Conservation (phyloP, 2,329 filamentous ascomycete genomes). For the Fonsecaea multimorphosa region DNA sequence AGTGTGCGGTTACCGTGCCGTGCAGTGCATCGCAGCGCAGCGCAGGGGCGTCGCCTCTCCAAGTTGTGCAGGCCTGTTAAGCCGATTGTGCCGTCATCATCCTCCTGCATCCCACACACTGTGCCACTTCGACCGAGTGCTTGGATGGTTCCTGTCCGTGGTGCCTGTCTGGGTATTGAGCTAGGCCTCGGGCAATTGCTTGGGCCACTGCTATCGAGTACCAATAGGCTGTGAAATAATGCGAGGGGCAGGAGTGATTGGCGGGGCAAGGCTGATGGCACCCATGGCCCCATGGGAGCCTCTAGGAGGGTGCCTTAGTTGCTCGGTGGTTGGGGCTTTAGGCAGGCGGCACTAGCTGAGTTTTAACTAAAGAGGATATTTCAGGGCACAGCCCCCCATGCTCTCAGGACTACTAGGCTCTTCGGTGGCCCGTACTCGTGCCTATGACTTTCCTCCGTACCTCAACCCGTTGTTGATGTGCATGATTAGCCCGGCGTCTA, state of each 20-base stretch:
- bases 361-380: too few relatives aligned
- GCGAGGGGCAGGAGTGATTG: conserved; percentile 20
- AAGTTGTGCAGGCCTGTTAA: conserved; percentile 10
- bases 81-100: conserved; percentile 21
- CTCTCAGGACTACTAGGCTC: too few relatives aligned
- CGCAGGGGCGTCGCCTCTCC: too few relatives aligned
- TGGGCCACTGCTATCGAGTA: conserved; percentile 1
- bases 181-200: conserved; percentile 4
- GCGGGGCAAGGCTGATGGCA: conserved; percentile 18
- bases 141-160: not conserved
- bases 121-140: not conserved
- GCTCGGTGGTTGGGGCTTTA: too few relatives aligned
- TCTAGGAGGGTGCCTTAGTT: not conserved
- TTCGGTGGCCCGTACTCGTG: not conserved
- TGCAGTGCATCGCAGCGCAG: conserved; percentile 4
- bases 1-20: conserved; percentile 7
- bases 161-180: conserved; percentile 1
- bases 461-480: conserved; percentile 9
- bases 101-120: not conserved
- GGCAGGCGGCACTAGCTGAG: not conserved
- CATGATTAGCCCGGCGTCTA: conserved; percentile 16
- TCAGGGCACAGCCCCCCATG: too few relatives aligned
- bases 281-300: too few relatives aligned
- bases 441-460: too few relatives aligned
- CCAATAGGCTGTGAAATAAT: conserved; percentile 8